phyloP scores from a whole-genome alignment of 192 early-diverging fungal species.

The Geranomyces variabilis region DNA sequence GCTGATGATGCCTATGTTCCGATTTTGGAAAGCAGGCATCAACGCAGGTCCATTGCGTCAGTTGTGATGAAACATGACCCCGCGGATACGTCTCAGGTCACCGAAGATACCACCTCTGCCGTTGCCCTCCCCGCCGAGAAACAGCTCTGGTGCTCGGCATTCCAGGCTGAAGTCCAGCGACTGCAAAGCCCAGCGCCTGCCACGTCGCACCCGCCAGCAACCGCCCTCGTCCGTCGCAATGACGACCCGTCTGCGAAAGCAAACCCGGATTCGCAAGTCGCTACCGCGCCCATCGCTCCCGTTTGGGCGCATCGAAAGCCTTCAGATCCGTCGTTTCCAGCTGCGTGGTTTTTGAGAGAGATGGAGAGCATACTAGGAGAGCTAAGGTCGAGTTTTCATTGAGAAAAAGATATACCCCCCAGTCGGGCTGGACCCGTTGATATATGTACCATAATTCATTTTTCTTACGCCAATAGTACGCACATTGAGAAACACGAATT shows the following conservation, averaged over 20 bases:
- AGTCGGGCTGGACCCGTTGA: too few relatives aligned
- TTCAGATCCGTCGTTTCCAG: conserved; percentile 21
- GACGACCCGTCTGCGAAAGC: neutral
- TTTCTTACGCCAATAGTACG: too few relatives aligned
- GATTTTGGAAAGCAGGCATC: neutral
- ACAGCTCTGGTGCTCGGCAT: neutral
- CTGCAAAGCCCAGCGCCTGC: neutral
- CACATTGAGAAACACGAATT: too few relatives aligned
- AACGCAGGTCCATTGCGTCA: neutral
- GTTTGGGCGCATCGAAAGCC: neutral
- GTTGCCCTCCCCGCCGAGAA: neutral
- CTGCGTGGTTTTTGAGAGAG: conserved; percentile 23
- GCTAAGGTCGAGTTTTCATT: neutral
- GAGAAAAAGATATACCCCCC: too few relatives aligned
- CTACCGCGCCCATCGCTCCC: neutral
- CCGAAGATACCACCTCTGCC: neutral
- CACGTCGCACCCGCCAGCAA: neutral
- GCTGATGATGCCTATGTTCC: too few relatives aligned
- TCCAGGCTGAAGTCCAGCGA: neutral
- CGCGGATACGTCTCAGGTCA: neutral
- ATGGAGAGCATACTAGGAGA: conserved; percentile 19
- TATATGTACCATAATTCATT: too few relatives aligned
- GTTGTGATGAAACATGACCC: neutral
- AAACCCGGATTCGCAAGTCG: neutral
- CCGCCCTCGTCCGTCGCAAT: neutral